These are phyloP conservation scores for Pseudisothecium myosuroides DNA, from an alignment of 225 moss, liverwort and hornwort genomes.

Conservation along the genomic window DNA sequence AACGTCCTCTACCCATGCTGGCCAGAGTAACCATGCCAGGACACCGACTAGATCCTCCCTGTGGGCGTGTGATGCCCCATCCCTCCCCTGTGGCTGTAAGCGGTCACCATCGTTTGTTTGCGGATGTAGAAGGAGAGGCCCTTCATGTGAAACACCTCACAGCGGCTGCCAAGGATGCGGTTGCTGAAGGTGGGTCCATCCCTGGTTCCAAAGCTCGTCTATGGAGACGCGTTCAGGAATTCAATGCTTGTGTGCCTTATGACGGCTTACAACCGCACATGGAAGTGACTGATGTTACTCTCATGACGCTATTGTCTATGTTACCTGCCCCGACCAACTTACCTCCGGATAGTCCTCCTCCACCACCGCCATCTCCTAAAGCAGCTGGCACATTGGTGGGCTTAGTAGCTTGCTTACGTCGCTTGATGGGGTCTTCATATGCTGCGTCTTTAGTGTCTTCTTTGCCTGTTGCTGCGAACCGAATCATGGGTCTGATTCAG, in stretches of 20 bases:
- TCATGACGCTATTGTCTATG: slow-evolving; percentile 81
- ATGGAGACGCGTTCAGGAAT: slow-evolving; percentile 85
- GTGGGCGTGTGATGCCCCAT: slow-evolving; percentile 62
- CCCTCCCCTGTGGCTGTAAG: slow-evolving; percentile 41
- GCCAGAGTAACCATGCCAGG: slow-evolving; percentile 80
- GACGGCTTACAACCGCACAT: slow-evolving; percentile 60
- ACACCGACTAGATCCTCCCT: slow-evolving; percentile 75
- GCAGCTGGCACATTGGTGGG: slow-evolving; percentile 88
- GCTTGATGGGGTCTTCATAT: slow-evolving; percentile 68
- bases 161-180: slow-evolving; percentile 90
- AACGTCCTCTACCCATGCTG: slow-evolving; percentile 72
- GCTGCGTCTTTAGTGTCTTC: slow-evolving; percentile 78
- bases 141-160: slow-evolving; percentile 82
- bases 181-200: slow-evolving; percentile 70
- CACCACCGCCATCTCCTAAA: slow-evolving; percentile 85
- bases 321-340: slow-evolving; percentile 59
- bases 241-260: slow-evolving; percentile 87
- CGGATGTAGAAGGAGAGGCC: slow-evolving; percentile 83
- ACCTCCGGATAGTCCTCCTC: slow-evolving; percentile 75
- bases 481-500: slow-evolving; percentile 71
- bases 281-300: slow-evolving; percentile 74
- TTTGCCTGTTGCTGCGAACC: slow-evolving; percentile 67
- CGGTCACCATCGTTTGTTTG: slow-evolving; percentile 83
- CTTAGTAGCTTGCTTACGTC: slow-evolving; percentile 69
- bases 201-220: slow-evolving; percentile 90